Conservation (phyloP, 2,329 filamentous ascomycete genomes). For the Bertia moriformis region DNA sequence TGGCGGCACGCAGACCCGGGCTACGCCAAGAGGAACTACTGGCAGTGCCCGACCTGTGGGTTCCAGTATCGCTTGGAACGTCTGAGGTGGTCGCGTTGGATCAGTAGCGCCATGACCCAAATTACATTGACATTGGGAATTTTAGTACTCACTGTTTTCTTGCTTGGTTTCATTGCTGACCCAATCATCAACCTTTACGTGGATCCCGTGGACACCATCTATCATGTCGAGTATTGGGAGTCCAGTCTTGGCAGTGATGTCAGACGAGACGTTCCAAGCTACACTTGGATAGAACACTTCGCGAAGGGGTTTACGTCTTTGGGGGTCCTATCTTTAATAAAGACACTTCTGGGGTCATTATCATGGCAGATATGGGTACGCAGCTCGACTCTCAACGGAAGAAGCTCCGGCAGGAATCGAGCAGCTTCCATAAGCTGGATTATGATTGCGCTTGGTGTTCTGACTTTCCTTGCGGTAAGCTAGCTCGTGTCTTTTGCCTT, state of each 20-base stretch:
- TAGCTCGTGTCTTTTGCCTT: neutral
- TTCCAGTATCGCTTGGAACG: slow-evolving; percentile 71
- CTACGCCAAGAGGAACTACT: slow-evolving; percentile 53
- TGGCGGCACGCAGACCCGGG: slow-evolving; percentile 67
- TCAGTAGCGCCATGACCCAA: slow-evolving; percentile 54
- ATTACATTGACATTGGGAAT: slow-evolving; percentile 57
- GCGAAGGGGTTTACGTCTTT: slow-evolving; percentile 77
- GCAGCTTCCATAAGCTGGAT: slow-evolving; percentile 67
- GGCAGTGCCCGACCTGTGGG: slow-evolving; percentile 74
- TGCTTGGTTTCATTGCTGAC: slow-evolving; percentile 82
- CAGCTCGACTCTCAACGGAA: slow-evolving; percentile 36
- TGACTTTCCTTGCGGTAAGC: slow-evolving; percentile 63
- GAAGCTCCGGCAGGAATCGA: slow-evolving; percentile 53
- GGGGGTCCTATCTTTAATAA: slow-evolving; percentile 72
- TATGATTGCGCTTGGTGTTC: slow-evolving; percentile 64
- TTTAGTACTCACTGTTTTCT: slow-evolving; percentile 58
- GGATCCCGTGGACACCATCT: slow-evolving; percentile 45
- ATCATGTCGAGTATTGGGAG: slow-evolving; percentile 4
- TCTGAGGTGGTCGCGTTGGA: slow-evolving; percentile 58
- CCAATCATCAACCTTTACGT: slow-evolving; percentile 81
- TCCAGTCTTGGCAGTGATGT: neutral
- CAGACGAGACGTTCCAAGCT: neutral
- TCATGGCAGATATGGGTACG: slow-evolving; percentile 68
- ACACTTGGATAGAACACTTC: slow-evolving; percentile 74
- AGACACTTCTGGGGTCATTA: slow-evolving; percentile 60